A percentile compares a stretch with the other conserved stretches of the same genome.
phyloP scores from a whole-genome alignment of 1,284 basidiomycete species.

The Naganishia liquefaciens region DNA sequence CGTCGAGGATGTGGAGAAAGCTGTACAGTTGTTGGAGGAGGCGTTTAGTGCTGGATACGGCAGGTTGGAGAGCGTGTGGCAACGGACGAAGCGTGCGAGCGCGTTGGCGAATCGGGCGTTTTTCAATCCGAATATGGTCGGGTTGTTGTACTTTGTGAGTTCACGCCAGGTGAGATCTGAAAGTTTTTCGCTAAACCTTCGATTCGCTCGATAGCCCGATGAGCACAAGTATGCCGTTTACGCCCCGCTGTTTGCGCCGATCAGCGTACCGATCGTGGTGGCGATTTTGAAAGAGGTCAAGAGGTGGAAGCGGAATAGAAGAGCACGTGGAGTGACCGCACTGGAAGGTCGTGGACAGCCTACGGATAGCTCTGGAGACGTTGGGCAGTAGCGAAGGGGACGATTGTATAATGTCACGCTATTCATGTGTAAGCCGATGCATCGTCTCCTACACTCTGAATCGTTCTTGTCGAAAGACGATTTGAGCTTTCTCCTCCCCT shows the following conservation, averaged over 20 bases:
- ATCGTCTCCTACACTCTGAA: too few species aligned
- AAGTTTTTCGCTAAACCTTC: neutral
- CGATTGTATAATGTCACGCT: too few species aligned
- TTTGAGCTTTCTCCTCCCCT: too few species aligned
- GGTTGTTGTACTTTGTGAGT: conserved; percentile 80
- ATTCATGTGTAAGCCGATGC: too few species aligned
- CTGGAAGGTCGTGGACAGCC: neutral
- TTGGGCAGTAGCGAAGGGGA: too few species aligned
- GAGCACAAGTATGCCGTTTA: conserved; percentile 96
- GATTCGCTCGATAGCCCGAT: conserved; percentile 60
- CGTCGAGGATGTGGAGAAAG: conserved; percentile 66
- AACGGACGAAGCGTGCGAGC: conserved; percentile 57
- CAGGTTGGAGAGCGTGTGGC: conserved; percentile 16
- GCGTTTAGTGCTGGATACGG: conserved; percentile 52
- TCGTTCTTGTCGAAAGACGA: too few species aligned
- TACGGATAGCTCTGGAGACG: too few species aligned
- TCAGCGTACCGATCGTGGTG: conserved; percentile 76
- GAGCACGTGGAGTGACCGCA: conserved; percentile 52
- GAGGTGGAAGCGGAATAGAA: conserved; percentile 59
- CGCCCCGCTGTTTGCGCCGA: conserved; percentile 84
- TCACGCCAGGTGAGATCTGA: conserved; percentile 6
- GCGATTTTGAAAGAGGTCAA: conserved; percentile 69
- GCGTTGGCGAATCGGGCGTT: conserved; percentile 82
- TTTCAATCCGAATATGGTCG: conserved; percentile 95
- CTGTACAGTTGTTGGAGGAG: conserved; percentile 69